A percentile compares a stretch with the other conserved stretches of the same genome.
Evolutionary conservation across 225 moss, liverwort and hornwort genomes (phyloP).

Genomic region (Physcomitrellopsis africana): DNA sequence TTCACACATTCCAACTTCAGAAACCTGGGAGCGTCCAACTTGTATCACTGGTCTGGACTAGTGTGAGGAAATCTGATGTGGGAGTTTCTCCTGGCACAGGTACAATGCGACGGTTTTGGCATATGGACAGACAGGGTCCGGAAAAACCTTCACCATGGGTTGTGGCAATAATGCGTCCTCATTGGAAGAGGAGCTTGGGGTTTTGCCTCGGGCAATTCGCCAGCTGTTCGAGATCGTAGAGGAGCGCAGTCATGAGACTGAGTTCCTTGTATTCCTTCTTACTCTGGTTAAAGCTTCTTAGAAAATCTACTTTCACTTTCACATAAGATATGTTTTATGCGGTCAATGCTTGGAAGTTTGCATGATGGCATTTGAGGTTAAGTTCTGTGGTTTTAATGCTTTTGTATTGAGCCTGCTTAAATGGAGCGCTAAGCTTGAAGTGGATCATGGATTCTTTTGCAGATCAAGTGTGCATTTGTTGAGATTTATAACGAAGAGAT

Average conservation of each 20-base stretch:
- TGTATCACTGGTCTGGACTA: not conserved
- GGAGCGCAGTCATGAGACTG: constrained; percentile 63
- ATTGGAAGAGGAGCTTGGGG: constrained; percentile 78
- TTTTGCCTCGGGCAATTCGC: constrained; percentile 79
- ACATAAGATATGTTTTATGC: not conserved
- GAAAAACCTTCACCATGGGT: constrained; percentile 86
- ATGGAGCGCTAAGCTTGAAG: not conserved
- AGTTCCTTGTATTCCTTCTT: constrained; percentile 64
- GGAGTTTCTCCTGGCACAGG: constrained; percentile 34
- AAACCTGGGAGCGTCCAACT: not conserved
- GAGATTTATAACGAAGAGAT: constrained; percentile 94
- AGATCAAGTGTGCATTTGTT: constrained; percentile 89
- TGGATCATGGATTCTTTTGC: constrained; percentile 17
- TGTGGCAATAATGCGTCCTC: constrained; percentile 76
- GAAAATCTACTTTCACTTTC: not conserved
- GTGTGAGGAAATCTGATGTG: constrained; percentile 17
- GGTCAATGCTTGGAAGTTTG: not conserved
- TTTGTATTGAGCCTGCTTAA: not conserved
- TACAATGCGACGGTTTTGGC: constrained; percentile 88
- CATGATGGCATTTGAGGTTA: not conserved
- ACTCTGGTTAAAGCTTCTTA: not conserved
- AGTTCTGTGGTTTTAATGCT: not conserved
- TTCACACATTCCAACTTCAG: not conserved
- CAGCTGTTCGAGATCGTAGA: constrained; percentile 82
- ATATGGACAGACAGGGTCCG: constrained; percentile 80